Conservation (phyloP, 164 flowering plant genomes). For the Macadamia integrifolia region DNA sequence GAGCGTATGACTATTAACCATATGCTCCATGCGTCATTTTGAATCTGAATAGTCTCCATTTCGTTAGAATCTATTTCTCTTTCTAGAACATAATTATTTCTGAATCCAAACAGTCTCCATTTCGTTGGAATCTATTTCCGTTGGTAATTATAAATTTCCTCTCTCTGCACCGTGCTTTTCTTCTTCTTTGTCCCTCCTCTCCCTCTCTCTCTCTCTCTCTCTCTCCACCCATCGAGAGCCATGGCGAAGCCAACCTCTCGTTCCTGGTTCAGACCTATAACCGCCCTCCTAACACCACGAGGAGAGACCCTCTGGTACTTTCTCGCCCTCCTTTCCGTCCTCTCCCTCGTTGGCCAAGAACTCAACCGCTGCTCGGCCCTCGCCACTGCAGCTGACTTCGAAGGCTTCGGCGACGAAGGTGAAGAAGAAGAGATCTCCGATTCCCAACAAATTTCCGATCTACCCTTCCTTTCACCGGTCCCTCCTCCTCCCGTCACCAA, state of each 20-base stretch:
- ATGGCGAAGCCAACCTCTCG: slow-evolving; percentile 22
- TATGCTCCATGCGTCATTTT: too few species aligned
- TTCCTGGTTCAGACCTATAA: neutral
- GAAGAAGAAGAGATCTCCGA: slow-evolving; percentile 26
- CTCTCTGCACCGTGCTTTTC: too few species aligned
- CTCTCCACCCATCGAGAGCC: neutral
- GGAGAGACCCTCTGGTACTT: slow-evolving; percentile 32
- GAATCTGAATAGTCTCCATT: too few species aligned
- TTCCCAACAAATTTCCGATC: slow-evolving; percentile 13
- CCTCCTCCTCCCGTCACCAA: slow-evolving; percentile 45
- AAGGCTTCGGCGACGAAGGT: slow-evolving; percentile 69
- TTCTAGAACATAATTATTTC: too few species aligned
- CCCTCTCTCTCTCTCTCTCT: too few species aligned
- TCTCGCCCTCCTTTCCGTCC: slow-evolving; percentile 32
- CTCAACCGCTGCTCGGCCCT: slow-evolving; percentile 28
- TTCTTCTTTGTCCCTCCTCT: too few species aligned
- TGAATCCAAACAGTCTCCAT: too few species aligned
- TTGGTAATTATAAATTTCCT: too few species aligned
- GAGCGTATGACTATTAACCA: too few species aligned
- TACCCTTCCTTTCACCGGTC: slow-evolving; percentile 22
- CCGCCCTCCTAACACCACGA: slow-evolving; percentile 19
- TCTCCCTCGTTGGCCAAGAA: slow-evolving; percentile 38
- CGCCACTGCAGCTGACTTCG: slow-evolving; percentile 46
- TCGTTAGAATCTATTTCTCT: too few species aligned
- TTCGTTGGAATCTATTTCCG: too few species aligned